Percentiles rank a stretch among this genome's conserved stretches.
Conservation (phyloP, 805 yeast genomes). For the Starmera pachycereana region DNA sequence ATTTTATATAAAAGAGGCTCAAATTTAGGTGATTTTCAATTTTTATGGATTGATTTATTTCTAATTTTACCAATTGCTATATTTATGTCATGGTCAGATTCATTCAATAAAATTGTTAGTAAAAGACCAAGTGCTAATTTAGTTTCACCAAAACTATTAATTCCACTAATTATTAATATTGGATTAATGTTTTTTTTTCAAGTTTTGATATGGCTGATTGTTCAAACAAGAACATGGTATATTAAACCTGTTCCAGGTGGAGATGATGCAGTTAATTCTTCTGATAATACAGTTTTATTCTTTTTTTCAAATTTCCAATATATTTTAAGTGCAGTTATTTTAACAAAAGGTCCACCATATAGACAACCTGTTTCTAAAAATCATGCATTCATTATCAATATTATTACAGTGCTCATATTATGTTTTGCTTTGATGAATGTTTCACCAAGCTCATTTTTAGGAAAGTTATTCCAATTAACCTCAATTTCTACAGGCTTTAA, state of each 20-base stretch:
- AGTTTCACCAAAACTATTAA: constrained; percentile 77
- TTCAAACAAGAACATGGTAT: constrained; percentile 63
- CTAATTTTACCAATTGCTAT: constrained; percentile 91
- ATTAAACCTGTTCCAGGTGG: constrained; percentile 71
- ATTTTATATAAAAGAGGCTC: constrained; percentile 81
- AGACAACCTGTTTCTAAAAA: constrained; percentile 65
- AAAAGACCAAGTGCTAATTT: constrained; percentile 92
- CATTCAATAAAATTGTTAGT: constrained; percentile 43
- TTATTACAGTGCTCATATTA: constrained; percentile 35
- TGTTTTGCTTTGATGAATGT: constrained; percentile 48
- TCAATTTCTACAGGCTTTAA: constrained; percentile 42
- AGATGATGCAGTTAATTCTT: constrained; percentile 68
- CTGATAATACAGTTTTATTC: constrained; percentile 85
- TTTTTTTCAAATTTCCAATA: constrained; percentile 81
- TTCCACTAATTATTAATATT: constrained; percentile 77
- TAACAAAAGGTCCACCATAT: constrained; percentile 91
- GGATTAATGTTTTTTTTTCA: constrained; percentile 56
- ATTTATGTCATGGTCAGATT: constrained; percentile 96
- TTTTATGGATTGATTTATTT: constrained; percentile 84
- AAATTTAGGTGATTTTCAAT: constrained; percentile 94
- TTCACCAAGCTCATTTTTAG: constrained; percentile 42
- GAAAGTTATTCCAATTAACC: constrained; percentile 69
- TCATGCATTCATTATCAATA: constrained; percentile 58
- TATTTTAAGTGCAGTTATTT: constrained; percentile 69
- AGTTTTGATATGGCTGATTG: constrained; percentile 50